These are phyloP conservation scores for Dictyostelium purpureum DNA, from an alignment of 78 protist species.

Conservation along the genomic window DNA sequence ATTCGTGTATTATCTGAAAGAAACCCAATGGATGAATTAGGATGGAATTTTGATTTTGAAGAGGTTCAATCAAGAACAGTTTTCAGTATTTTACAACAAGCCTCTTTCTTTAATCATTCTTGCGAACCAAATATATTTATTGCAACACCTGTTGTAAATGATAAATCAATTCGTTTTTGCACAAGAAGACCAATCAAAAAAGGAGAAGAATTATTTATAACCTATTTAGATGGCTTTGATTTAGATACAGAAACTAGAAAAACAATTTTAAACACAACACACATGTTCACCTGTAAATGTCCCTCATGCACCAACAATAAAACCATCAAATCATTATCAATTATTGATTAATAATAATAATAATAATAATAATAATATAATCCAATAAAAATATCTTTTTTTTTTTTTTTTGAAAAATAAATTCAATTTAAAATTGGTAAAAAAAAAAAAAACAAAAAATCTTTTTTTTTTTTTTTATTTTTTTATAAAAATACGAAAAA, in stretches of 20 bases:
- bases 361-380: too few relatives aligned
- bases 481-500: too few relatives aligned
- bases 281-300: constrained; percentile 49
- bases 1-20: constrained; percentile 5
- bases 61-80: not conserved
- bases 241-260: not conserved
- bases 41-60: constrained; percentile 46
- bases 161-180: constrained; percentile 32
- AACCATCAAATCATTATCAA: not conserved
- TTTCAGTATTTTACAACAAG: not conserved
- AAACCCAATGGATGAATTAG: constrained; percentile 37
- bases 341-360: constrained; percentile 3
- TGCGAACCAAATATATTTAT: constrained; percentile 57
- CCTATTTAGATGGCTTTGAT: constrained; percentile 22
- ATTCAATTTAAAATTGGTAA: too few relatives aligned
- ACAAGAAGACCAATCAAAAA: constrained; percentile 42
- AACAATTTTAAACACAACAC: not conserved
- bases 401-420: too few relatives aligned
- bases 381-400: too few relatives aligned
- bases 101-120: constrained; percentile 51
- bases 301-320: not conserved
- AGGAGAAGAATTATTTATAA: constrained; percentile 62
- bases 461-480: too few relatives aligned
- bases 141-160: constrained; percentile 60
- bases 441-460: too few relatives aligned